phyloP scores from a whole-genome alignment of 495 filamentous ascomycete genomes.

The Hypoxylon lenormandii region DNA sequence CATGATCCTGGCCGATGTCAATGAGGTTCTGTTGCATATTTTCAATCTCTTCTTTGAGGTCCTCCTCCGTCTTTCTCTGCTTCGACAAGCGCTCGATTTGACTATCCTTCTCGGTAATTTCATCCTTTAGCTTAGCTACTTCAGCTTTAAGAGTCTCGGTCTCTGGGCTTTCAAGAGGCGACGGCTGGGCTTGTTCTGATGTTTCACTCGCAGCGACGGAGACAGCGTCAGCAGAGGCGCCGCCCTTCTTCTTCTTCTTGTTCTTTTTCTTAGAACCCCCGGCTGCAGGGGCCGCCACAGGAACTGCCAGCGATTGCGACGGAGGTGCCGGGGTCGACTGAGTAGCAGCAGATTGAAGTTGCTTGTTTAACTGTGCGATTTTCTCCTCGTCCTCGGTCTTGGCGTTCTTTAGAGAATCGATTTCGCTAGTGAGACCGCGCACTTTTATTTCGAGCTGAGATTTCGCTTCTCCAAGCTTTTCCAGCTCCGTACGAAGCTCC shows the following conservation, averaged over 20 bases:
- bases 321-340: conserved; percentile 16
- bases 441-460: conserved; percentile 51
- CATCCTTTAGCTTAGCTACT: conserved; percentile 64
- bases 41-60: conserved; percentile 86
- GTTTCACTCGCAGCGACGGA: conserved; percentile 47
- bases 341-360: conserved; percentile 47
- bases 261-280: conserved; percentile 77
- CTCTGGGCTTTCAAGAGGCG: conserved; percentile 42
- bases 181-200: conserved; percentile 45
- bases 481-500: conserved; percentile 57
- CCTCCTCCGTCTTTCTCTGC: conserved; percentile 80
- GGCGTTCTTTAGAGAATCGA: conserved; percentile 54
- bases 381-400: conserved; percentile 51
- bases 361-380: conserved; percentile 52
- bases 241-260: conserved; percentile 88
- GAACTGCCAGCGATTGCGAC: conserved; percentile 20
- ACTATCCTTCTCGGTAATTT: conserved; percentile 76
- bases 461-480: conserved; percentile 49
- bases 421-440: conserved; percentile 49
- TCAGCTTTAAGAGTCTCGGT: conserved; percentile 56
- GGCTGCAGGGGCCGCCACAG: conserved; percentile 40
- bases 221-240: conserved; percentile 49
- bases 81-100: conserved; percentile 73
- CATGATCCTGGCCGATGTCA: conserved; percentile 80
- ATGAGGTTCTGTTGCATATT: conserved; percentile 80